Evolutionary conservation across 1,139 yeast species (phyloP).

Genomic region (Pichia sp.): DNA sequence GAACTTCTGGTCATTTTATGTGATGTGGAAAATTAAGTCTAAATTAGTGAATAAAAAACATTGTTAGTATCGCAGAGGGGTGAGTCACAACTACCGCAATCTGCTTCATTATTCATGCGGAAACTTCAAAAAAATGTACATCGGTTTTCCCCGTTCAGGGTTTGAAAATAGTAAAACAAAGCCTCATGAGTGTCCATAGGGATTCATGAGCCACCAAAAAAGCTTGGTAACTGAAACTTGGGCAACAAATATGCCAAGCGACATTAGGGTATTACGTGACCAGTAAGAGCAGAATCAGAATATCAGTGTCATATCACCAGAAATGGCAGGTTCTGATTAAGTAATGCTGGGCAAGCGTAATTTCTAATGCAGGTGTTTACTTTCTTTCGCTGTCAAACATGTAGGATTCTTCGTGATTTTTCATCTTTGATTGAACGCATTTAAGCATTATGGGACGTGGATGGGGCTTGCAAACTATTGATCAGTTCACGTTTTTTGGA

Average conservation of each 20-base stretch:
- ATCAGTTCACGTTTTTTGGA: neutral
- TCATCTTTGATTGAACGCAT: neutral
- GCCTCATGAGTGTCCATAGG: constrained; percentile 43
- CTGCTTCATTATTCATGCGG: neutral
- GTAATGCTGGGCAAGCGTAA: constrained; percentile 12
- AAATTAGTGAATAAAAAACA: neutral
- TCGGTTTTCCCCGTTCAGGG: too few relatives aligned
- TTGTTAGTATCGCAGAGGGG: constrained; percentile 22
- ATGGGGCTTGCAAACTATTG: neutral
- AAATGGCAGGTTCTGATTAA: constrained; percentile 7
- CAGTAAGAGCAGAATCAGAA: constrained; percentile 3
- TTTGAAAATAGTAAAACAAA: constrained; percentile 16
- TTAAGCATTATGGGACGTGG: neutral
- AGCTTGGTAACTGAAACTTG: neutral
- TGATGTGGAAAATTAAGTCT: constrained; percentile 27
- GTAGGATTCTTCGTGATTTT: neutral
- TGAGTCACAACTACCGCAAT: neutral
- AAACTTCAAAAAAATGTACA: too few relatives aligned
- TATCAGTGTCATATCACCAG: constrained; percentile 11
- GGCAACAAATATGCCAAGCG: neutral
- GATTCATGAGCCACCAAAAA: constrained; percentile 37
- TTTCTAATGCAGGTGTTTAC: constrained; percentile 6
- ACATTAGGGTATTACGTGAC: constrained; percentile 35
- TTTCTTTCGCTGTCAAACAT: neutral
- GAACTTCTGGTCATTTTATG: constrained; percentile 99